Percentiles rank a stretch among this genome's conserved stretches.
phyloP scores from a whole-genome alignment of 2,329 filamentous ascomycete species.

The Sclerotinia nivalis region DNA sequence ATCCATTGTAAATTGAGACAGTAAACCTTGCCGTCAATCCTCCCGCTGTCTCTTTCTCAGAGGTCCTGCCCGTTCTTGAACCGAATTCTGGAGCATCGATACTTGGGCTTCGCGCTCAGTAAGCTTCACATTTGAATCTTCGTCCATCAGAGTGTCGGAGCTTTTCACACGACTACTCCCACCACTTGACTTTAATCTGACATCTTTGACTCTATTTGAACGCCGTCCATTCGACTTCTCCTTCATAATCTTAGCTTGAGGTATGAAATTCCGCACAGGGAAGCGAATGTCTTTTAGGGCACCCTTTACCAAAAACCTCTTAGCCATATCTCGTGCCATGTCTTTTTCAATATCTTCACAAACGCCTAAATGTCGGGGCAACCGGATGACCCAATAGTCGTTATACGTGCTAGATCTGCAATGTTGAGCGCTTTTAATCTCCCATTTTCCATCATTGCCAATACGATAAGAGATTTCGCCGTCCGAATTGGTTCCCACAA shows the following conservation, averaged over 20 bases:
- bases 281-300: not conserved
- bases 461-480: not conserved
- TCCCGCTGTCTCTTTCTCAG: not conserved
- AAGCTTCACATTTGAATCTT: not conserved
- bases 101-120: not conserved
- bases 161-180: not conserved
- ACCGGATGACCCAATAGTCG: not conserved
- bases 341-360: not conserved
- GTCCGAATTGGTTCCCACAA: no score
- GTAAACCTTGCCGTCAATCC: no score
- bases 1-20: not conserved
- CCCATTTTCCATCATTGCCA: not conserved
- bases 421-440: not conserved
- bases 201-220: not conserved
- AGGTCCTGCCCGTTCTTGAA: not conserved
- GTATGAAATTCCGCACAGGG: not conserved
- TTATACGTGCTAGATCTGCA: accelerated
- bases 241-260: not conserved
- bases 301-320: no score
- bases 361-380: accelerated
- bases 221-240: not conserved
- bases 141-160: not conserved
- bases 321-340: not conserved
- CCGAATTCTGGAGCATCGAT: not conserved
- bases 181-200: not conserved